Percentiles rank a stretch among this genome's conserved stretches.
These are phyloP conservation scores for Venustampulla echinocandica DNA, from an alignment of 495 filamentous ascomycete genomes.

Conservation along the genomic window DNA sequence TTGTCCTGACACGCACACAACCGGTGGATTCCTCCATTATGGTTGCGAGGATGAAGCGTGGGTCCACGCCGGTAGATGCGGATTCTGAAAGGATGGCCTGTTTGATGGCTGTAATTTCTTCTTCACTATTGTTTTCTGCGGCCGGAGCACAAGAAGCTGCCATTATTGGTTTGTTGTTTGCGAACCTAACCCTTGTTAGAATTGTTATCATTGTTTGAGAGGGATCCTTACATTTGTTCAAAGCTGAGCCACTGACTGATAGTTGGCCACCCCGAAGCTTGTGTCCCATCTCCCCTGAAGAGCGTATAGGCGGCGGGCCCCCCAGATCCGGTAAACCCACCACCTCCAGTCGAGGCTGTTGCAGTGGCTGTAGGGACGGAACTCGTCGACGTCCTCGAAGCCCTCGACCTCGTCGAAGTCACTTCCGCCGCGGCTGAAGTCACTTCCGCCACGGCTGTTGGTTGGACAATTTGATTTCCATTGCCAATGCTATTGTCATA, in stretches of 20 bases:
- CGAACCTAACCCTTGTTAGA: neutral
- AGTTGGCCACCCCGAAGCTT: slow-evolving; percentile 18
- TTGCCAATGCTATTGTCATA: neutral
- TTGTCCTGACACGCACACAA: slow-evolving; percentile 48
- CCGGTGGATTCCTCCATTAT: slow-evolving; percentile 46
- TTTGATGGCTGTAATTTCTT: slow-evolving; percentile 33
- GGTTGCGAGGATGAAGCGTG: slow-evolving; percentile 32
- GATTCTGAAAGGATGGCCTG: slow-evolving; percentile 31
- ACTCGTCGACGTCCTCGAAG: neutral
- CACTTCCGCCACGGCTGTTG: too few species aligned
- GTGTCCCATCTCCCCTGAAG: slow-evolving; percentile 17
- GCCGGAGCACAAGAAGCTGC: slow-evolving; percentile 15
- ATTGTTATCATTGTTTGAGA: neutral
- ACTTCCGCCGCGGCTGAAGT: too few species aligned
- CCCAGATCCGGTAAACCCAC: neutral
- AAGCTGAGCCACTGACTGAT: slow-evolving; percentile 14
- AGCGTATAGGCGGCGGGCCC: neutral
- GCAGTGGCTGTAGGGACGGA: neutral
- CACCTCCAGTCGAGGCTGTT: neutral
- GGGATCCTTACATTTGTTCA: slow-evolving; percentile 15
- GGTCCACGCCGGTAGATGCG: slow-evolving; percentile 31
- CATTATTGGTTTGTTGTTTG: slow-evolving; percentile 9
- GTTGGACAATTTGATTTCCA: too few species aligned
- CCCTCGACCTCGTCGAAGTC: too few species aligned
- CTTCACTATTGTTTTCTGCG: slow-evolving; percentile 17